phyloP scores from a whole-genome alignment of 176 grass and related monocot genomes.

The Themeda triandra region DNA sequence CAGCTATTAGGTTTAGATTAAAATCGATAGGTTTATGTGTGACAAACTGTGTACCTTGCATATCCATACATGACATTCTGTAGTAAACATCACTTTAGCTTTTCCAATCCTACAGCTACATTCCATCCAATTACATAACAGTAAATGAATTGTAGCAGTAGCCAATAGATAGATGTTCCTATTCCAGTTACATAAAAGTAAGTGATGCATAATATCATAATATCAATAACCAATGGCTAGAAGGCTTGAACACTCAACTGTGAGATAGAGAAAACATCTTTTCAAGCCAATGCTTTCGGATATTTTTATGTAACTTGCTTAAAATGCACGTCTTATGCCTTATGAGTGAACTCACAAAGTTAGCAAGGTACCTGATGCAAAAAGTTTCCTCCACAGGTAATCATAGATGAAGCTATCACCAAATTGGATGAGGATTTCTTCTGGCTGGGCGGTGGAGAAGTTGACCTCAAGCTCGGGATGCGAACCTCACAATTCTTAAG shows the following conservation, averaged over 20 bases:
- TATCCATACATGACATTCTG: not conserved
- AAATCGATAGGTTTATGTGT: not conserved
- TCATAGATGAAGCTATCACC: conserved; percentile 93
- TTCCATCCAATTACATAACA: not conserved
- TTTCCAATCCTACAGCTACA: not conserved
- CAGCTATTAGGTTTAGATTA: not conserved
- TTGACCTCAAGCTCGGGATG: conserved; percentile 91
- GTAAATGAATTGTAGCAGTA: not conserved
- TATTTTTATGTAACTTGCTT: not conserved
- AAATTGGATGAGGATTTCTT: conserved; percentile 85
- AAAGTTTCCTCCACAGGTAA: conserved; percentile 45
- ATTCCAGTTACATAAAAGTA: not conserved
- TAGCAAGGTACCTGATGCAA: conserved; percentile 27
- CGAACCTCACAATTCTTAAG: conserved; percentile 75
- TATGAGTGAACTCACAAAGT: not conserved
- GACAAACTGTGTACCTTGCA: not conserved
- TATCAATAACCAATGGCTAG: not conserved
- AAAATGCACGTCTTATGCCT: not conserved
- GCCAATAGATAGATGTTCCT: not conserved
- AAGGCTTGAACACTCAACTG: not conserved
- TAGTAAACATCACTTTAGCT: not conserved
- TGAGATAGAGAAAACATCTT: not conserved
- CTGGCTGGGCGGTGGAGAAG: conserved; percentile 89
- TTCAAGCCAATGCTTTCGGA: not conserved
- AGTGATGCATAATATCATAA: not conserved